phyloP scores from a whole-genome alignment of 139 green algal species.

The Chlorella vulgaris region DNA sequence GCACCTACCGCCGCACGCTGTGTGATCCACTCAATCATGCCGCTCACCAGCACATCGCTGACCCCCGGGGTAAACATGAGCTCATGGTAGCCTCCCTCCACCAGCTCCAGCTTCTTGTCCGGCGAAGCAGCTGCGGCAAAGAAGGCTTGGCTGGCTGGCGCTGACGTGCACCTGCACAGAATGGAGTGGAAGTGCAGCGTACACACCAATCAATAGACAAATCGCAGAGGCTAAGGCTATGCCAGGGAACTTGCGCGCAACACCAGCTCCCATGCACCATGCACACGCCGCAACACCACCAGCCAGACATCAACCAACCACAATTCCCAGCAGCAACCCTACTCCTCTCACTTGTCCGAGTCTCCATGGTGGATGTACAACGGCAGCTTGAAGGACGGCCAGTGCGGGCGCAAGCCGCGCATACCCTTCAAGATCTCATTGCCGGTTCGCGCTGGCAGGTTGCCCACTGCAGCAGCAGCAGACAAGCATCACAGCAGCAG shows the following conservation, averaged over 20 bases:
- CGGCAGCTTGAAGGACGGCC: constrained; percentile 45
- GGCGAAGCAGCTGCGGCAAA: constrained; percentile 1
- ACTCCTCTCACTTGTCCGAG: constrained; percentile 37
- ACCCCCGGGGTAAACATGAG: constrained; percentile 4
- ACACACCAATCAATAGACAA: too few species aligned
- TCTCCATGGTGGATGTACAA: constrained; percentile 56
- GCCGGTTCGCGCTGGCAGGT: constrained; percentile 53
- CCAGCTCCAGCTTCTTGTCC: constrained; percentile 27
- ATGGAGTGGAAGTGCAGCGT: neutral
- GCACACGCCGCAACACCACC: neutral
- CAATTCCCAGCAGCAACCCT: too few species aligned
- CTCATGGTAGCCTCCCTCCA: constrained; percentile 59
- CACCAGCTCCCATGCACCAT: neutral
- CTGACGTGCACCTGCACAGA: constrained; percentile 22
- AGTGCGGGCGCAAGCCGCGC: constrained; percentile 12
- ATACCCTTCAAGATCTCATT: constrained; percentile 62
- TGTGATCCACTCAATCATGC: constrained; percentile 48
- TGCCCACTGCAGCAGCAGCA: constrained; percentile 30
- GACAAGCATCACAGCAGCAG: too few species aligned
- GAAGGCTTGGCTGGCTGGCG: constrained; percentile 19
- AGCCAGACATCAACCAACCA: too few species aligned
- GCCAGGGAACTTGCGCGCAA: too few species aligned
- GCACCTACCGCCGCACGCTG: neutral
- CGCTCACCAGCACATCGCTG: constrained; percentile 24
- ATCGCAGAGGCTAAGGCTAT: too few species aligned